Evolutionary conservation across 2,329 filamentous ascomycete genomes (phyloP).

Genomic region (Epichloe gansuensis): DNA sequence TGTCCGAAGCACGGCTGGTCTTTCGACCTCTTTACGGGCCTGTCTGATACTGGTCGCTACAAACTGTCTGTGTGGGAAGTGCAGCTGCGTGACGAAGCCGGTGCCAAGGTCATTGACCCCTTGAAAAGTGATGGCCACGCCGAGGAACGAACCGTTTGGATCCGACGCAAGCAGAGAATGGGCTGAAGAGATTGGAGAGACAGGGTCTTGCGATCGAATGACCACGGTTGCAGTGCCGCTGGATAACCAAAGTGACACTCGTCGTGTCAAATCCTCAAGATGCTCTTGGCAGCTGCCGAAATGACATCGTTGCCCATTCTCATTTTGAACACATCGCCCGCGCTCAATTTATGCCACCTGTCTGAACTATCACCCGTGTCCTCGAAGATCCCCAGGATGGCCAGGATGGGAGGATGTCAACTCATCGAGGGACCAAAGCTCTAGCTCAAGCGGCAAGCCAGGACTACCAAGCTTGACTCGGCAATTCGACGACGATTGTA

Average conservation of each 20-base stretch:
- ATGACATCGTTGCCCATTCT: no score
- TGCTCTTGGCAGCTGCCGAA: not conserved
- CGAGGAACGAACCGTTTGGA: constrained; percentile 27
- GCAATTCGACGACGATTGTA: no score
- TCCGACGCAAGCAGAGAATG: constrained; percentile 29
- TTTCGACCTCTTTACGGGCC: constrained; percentile 53
- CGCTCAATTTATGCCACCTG: no score
- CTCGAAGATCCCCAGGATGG: no score
- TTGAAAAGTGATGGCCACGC: not conserved
- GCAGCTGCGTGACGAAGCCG: constrained; percentile 28
- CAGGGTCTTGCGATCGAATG: not conserved
- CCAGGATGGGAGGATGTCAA: no score
- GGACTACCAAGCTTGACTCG: no score
- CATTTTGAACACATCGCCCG: no score
- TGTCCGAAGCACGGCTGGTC: constrained; percentile 62
- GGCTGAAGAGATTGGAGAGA: constrained; percentile 8
- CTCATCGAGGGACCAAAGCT: no score
- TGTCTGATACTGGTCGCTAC: constrained; percentile 49
- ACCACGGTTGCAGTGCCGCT: not conserved
- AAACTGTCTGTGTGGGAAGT: constrained; percentile 51
- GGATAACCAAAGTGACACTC: no score
- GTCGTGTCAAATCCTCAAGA: not conserved
- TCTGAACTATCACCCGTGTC: no score
- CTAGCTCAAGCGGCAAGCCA: no score
- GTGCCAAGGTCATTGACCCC: constrained; percentile 5